phyloP scores from a whole-genome alignment of 2,329 filamentous ascomycete genomes.

The Arthrobotrys musiformis region DNA sequence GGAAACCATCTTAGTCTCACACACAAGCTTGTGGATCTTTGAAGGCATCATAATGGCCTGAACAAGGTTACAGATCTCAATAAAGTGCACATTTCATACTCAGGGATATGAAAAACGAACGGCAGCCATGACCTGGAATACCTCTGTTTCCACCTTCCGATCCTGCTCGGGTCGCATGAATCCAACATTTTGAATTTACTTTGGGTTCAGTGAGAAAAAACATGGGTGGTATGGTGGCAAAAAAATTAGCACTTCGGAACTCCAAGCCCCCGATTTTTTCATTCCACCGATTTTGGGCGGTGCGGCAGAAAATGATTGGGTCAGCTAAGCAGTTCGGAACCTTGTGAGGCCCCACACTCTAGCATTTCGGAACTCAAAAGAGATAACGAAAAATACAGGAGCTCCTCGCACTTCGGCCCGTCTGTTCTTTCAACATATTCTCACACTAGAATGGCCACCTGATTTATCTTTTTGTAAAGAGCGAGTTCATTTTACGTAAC shows the following conservation, averaged over 20 bases:
- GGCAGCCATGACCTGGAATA: not conserved
- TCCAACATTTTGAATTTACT: not conserved
- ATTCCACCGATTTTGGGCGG: conserved; percentile 11
- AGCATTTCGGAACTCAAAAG: conserved; percentile 49
- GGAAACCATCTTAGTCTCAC: no score
- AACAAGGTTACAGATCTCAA: not conserved
- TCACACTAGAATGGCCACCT: not conserved
- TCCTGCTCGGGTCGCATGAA: not conserved
- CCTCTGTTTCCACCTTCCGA: not conserved
- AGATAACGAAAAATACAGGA: conserved; percentile 21
- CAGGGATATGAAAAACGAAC: not conserved
- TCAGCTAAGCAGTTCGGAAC: conserved; percentile 50
- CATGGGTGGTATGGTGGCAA: conserved; percentile 11
- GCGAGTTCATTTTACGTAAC: conserved; percentile 34
- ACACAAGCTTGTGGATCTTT: not conserved
- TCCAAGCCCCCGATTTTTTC: conserved; percentile 3
- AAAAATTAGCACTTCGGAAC: conserved; percentile 50
- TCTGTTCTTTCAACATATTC: not conserved
- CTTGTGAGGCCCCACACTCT: conserved; percentile 39
- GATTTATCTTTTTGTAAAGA: not conserved
- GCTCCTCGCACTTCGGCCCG: conserved; percentile 11
- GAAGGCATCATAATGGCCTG: not conserved
- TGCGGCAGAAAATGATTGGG: conserved; percentile 20
- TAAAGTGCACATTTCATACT: no score
- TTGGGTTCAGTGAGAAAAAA: not conserved